Evolutionary conservation across 805 yeast genomes (phyloP).

Genomic region (Debaryomyces hansenii): DNA sequence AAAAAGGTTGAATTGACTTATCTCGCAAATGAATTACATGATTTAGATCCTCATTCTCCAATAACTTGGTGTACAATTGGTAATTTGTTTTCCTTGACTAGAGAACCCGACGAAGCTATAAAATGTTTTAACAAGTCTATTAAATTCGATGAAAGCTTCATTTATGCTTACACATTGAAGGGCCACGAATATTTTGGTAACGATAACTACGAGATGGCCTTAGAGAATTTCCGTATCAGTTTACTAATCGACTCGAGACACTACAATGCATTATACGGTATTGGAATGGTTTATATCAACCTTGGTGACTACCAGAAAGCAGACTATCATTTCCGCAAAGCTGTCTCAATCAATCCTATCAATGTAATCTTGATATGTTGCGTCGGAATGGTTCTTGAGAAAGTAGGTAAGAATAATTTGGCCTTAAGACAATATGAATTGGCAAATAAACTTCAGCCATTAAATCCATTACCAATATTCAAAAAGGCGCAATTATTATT

Average conservation of each 20-base stretch:
- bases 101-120: constrained; percentile 88
- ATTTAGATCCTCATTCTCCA: constrained; percentile 62
- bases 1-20: constrained; percentile 76
- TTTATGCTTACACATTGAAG: constrained; percentile 88
- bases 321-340: constrained; percentile 82
- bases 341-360: constrained; percentile 84
- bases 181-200: constrained; percentile 90
- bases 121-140: constrained; percentile 81
- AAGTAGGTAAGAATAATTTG: constrained; percentile 60
- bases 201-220: constrained; percentile 89
- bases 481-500: constrained; percentile 83
- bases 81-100: constrained; percentile 75
- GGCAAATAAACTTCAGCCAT: constrained; percentile 83
- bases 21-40: constrained; percentile 77
- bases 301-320: constrained; percentile 84
- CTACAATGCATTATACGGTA: constrained; percentile 93
- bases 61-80: constrained; percentile 94
- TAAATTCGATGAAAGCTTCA: constrained; percentile 63
- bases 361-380: constrained; percentile 89
- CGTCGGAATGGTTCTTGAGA: constrained; percentile 90
- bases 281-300: constrained; percentile 90
- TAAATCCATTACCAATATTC: constrained; percentile 81
- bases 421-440: constrained; percentile 81
- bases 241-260: constrained; percentile 75
- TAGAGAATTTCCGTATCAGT: constrained; percentile 78